Evolutionary conservation across 768 basidiomycete genomes (phyloP), one percentile per base, ranked within the genome.

Genomic region (Termitomyces sp.): DNA sequence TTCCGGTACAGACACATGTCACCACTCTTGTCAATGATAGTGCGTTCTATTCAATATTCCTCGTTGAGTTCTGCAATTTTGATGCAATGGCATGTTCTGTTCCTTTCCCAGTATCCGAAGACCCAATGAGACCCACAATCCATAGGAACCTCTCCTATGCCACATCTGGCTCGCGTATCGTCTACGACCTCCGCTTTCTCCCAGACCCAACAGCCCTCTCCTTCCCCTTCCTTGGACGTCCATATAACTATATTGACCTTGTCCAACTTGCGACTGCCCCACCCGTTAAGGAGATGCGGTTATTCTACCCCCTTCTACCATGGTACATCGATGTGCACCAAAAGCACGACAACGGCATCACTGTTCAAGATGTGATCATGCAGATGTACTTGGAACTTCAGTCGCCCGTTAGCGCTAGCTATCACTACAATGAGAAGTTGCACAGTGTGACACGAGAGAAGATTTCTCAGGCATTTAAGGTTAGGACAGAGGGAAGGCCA

Each of bases 251-350:
- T 4, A 74, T 73, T 45, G 84, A 88, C 61, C 75, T 85, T 58
- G 71, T 74, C 12, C 82, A 81, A 41, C 73, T 81, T 49, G 80
- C 78, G 22, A 80, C 80, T 13, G 70, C 72, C 38, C 84, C 84
- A 1, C 74, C 82, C 1, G 68, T 78, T 0, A 61, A 69, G 6
- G 67, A 67, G 53, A 77, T 88, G 72, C 81, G 83, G 12, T 62
- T 88, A 29, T 29, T 9, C 29, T 29, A 9, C 9, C 29, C 9
- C 29, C 3, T 29, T 9, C 29, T 9, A 29, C 29, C 29, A 29
- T 29, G 3, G 29, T 29, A 3, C 29, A 29, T 29, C 29, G 29
- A 29, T 29, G 3, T 29, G 29, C 29, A 9, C 29, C 29, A 29
- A 29, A 29, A 29, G 29, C 29, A 29, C 29, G 29, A 29, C 29